A percentile compares a stretch with the other conserved stretches of the same genome.
phyloP scores from a whole-genome alignment of 352 stramenopile genomes.

The Thalassiosira hispida region DNA sequence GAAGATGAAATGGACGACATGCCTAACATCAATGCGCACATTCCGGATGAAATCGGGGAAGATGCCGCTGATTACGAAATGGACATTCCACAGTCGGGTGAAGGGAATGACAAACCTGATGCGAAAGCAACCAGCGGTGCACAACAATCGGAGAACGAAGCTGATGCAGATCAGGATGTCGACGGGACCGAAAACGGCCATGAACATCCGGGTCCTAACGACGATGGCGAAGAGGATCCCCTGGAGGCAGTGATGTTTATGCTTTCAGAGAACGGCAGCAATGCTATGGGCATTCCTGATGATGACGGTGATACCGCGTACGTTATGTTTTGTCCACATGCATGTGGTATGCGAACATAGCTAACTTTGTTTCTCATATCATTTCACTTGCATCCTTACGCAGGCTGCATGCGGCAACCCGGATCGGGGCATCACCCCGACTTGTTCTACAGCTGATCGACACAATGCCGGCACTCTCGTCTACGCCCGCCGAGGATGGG shows the following conservation, averaged over 20 bases:
- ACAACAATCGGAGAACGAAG: background rate
- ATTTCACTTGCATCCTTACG: background rate
- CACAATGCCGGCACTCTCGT: background rate
- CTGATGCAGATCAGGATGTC: slow-evolving; percentile 1
- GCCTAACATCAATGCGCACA: background rate
- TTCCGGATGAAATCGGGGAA: slow-evolving; percentile 16
- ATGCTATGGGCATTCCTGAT: background rate
- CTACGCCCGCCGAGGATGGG: background rate
- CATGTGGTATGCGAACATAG: background rate
- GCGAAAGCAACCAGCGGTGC: background rate
- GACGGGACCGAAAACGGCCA: background rate
- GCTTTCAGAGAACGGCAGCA: background rate
- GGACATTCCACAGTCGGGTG: slow-evolving; percentile 2
- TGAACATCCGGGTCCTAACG: background rate
- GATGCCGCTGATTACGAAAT: slow-evolving; percentile 33
- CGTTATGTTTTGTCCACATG: background rate
- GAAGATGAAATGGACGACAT: slow-evolving; percentile 3
- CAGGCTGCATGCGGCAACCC: background rate
- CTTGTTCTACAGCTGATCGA: background rate
- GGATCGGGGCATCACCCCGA: background rate
- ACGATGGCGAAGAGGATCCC: background rate
- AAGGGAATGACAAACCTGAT: background rate
- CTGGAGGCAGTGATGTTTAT: slow-evolving; percentile 5
- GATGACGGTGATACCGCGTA: background rate
- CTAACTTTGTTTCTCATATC: background rate